Percentiles rank a stretch among this genome's conserved stretches.
phyloP scores from a whole-genome alignment of 768 basidiomycete genomes.

The Mycena albidolilacea region DNA sequence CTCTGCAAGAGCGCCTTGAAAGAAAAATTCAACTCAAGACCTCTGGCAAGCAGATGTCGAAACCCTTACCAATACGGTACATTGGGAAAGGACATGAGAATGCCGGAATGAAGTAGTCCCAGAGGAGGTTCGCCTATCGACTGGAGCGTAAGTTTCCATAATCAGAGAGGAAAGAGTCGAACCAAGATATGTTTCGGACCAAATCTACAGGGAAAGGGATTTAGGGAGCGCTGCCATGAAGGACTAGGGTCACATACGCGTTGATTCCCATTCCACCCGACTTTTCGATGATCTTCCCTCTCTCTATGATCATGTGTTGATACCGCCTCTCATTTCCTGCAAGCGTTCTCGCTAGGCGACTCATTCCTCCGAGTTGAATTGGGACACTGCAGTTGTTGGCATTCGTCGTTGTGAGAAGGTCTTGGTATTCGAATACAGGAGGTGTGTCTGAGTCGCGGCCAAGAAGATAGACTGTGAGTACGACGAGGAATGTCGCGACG shows the following conservation, averaged over 20 bases:
- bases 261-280: background rate
- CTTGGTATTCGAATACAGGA: background rate
- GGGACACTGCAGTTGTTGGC: background rate
- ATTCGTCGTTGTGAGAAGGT: background rate
- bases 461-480: background rate
- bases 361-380: background rate
- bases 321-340: slow-evolving; percentile 4
- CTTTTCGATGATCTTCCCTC: background rate
- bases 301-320: background rate
- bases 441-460: background rate
- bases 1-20: background rate
- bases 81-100: background rate
- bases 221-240: background rate
- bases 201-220: background rate
- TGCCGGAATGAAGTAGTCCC: background rate
- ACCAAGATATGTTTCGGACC: background rate
- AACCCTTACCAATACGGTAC: background rate
- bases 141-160: background rate
- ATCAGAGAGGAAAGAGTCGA: background rate
- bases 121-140: background rate
- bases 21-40: background rate
- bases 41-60: background rate
- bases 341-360: background rate
- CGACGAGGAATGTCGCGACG: background rate
- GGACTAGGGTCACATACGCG: background rate